These are phyloP conservation scores for Oryza meridionalis DNA, from an alignment of 176 grass and related monocot species.

Conservation along the genomic window DNA sequence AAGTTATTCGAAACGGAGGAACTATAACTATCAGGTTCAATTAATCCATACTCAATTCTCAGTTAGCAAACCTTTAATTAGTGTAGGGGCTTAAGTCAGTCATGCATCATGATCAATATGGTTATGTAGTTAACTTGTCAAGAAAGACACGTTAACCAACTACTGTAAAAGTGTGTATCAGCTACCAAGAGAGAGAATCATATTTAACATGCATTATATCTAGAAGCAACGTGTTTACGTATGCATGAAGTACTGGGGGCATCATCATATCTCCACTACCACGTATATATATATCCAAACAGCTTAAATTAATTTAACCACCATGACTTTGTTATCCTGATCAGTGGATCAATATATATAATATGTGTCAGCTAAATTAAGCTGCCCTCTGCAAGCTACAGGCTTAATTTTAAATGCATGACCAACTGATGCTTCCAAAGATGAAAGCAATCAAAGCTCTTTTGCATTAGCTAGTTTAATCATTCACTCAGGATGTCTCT, in stretches of 20 bases:
- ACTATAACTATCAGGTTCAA: too few species aligned
- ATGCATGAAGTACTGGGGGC: background rate
- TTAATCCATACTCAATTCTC: background rate
- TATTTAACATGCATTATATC: background rate
- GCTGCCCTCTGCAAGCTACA: background rate
- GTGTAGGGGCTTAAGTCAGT: background rate
- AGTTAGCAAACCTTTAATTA: background rate
- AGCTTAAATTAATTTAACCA: background rate
- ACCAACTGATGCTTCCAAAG: background rate
- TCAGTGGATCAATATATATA: background rate
- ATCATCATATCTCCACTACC: background rate
- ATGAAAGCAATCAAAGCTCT: background rate
- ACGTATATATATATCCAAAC: background rate
- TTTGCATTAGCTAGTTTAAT: conserved; percentile 18
- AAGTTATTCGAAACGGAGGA: too few species aligned
- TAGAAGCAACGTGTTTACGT: background rate
- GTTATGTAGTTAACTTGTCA: background rate
- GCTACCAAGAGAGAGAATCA: background rate
- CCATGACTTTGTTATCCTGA: conserved; percentile 16
- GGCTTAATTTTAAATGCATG: background rate
- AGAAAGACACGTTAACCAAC: conserved; percentile 3
- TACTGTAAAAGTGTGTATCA: background rate
- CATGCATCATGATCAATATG: background rate
- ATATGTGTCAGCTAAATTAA: background rate
- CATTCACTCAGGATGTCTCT: conserved; percentile 30